Percentiles rank a stretch among this genome's conserved stretches.
These are phyloP conservation scores for Ambrosiella xylebori DNA, from an alignment of 2,329 filamentous ascomycete genomes.

Conservation along the genomic window DNA sequence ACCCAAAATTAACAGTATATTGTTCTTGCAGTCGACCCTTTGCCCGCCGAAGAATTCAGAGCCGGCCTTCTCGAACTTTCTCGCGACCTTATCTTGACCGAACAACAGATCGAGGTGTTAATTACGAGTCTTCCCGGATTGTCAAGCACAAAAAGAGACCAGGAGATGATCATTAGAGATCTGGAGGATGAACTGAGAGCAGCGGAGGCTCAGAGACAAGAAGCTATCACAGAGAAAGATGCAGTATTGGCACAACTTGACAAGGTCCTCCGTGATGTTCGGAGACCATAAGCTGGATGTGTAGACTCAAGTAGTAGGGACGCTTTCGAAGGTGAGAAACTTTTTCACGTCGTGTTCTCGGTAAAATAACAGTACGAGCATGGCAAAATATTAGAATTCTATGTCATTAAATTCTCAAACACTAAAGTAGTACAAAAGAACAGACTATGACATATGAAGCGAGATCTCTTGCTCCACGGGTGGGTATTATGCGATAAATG, in stretches of 20 bases:
- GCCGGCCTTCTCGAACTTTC: slow-evolving; percentile 56
- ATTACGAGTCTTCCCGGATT: slow-evolving; percentile 61
- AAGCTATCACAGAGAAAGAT: slow-evolving; percentile 47
- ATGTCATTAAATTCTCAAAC: too few species aligned
- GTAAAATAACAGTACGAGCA: slow-evolving; percentile 1
- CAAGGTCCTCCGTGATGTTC: slow-evolving; percentile 40
- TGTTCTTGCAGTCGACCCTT: slow-evolving; percentile 34
- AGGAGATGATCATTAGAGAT: slow-evolving; percentile 48
- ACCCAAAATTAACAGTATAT: slow-evolving; percentile 1
- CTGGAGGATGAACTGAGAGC: slow-evolving; percentile 47
- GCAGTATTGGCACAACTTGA: slow-evolving; percentile 43
- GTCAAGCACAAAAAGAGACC: slow-evolving; percentile 61
- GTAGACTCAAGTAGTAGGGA: background rate
- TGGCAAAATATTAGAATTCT: background rate
- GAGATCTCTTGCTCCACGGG: background rate
- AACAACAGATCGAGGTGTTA: slow-evolving; percentile 66
- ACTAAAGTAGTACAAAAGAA: too few species aligned
- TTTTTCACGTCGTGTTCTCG: background rate
- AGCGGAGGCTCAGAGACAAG: slow-evolving; percentile 43
- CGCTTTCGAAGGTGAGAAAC: too few species aligned
- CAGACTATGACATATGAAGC: too few species aligned
- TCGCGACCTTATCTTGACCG: slow-evolving; percentile 58
- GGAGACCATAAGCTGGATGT: slow-evolving; percentile 28
- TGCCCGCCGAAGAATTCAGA: slow-evolving; percentile 46
- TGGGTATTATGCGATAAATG: background rate